Evolutionary conservation across 2,329 filamentous ascomycete species (phyloP).

Genomic region (Elsinoe necatrix): DNA sequence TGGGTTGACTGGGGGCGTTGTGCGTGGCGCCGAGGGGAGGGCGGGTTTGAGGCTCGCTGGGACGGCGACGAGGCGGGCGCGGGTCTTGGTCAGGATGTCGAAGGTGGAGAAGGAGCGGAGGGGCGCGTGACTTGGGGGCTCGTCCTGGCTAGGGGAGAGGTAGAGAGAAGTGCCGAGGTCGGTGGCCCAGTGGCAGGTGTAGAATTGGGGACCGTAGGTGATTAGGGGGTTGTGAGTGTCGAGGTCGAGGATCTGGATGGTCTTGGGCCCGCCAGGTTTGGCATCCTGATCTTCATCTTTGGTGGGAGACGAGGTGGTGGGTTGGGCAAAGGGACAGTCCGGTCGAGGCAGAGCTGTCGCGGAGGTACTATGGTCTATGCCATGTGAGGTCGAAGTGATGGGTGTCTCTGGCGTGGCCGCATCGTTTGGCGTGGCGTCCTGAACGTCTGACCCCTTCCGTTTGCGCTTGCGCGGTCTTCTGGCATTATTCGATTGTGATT

Average conservation of each 20-base stretch:
- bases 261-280: conserved; percentile 25
- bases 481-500: conserved; percentile 14
- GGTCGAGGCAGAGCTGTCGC: too few species aligned
- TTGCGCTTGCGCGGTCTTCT: conserved; percentile 13
- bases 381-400: not conserved
- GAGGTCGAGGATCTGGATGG: conserved; percentile 71
- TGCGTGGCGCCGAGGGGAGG: conserved; percentile 3
- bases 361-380: not conserved
- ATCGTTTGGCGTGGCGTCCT: not conserved
- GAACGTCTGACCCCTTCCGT: conserved; percentile 2
- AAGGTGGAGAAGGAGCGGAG: conserved; percentile 49
- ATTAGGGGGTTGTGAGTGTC: conserved; percentile 69
- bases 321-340: not conserved
- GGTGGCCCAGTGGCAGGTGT: conserved; percentile 71
- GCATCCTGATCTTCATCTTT: conserved; percentile 23
- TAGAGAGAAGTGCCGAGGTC: conserved; percentile 75
- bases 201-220: conserved; percentile 69
- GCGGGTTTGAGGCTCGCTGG: conserved; percentile 49
- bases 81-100: conserved; percentile 63
- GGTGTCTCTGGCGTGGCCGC: not conserved
- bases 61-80: conserved; percentile 59
- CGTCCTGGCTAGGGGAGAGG: conserved; percentile 36
- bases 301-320: conserved; percentile 17
- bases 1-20: conserved; percentile 18
- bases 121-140: conserved; percentile 41